A percentile compares a stretch with the other conserved stretches of the same genome.
These are phyloP conservation scores for Hordeum marinum DNA, from an alignment of 176 grass and related monocot species.

Conservation along the genomic window DNA sequence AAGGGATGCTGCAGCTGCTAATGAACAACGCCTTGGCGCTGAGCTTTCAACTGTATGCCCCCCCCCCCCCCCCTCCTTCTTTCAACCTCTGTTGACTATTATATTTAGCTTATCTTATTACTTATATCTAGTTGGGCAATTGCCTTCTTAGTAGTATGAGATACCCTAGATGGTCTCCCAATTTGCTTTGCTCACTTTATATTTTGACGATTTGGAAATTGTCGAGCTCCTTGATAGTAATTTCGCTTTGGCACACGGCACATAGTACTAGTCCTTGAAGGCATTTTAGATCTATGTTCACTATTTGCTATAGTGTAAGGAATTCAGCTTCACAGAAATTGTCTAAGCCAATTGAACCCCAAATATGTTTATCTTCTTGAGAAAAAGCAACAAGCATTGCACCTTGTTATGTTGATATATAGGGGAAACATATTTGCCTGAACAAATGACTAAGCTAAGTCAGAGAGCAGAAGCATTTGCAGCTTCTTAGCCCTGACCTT, in stretches of 20 bases:
- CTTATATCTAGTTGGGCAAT: not conserved
- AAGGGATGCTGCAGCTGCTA: slow-evolving; percentile 69
- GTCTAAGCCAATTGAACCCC: not conserved
- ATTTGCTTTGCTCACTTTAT: not conserved
- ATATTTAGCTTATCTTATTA: not conserved
- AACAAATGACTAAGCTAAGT: not conserved
- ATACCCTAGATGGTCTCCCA: not conserved
- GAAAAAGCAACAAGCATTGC: not conserved
- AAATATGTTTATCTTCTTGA: not conserved
- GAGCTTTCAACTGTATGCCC: slow-evolving; percentile 78
- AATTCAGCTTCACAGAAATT: not conserved
- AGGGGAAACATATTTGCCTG: not conserved
- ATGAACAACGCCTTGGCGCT: slow-evolving; percentile 60
- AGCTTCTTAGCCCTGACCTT: not conserved
- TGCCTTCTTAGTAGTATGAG: not conserved
- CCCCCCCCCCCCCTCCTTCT: not conserved
- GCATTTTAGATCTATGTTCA: not conserved
- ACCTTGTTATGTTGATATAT: not conserved
- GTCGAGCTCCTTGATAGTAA: not conserved
- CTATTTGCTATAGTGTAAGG: not conserved
- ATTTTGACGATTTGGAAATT: slow-evolving; percentile 3
- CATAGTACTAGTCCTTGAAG: not conserved
- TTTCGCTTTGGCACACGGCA: not conserved
- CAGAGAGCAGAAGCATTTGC: not conserved
- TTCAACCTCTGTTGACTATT: not conserved